A percentile compares a stretch with the other conserved stretches of the same genome.
These are phyloP conservation scores for Harrya chromipes DNA, from an alignment of 768 basidiomycete species.

Conservation along the genomic window DNA sequence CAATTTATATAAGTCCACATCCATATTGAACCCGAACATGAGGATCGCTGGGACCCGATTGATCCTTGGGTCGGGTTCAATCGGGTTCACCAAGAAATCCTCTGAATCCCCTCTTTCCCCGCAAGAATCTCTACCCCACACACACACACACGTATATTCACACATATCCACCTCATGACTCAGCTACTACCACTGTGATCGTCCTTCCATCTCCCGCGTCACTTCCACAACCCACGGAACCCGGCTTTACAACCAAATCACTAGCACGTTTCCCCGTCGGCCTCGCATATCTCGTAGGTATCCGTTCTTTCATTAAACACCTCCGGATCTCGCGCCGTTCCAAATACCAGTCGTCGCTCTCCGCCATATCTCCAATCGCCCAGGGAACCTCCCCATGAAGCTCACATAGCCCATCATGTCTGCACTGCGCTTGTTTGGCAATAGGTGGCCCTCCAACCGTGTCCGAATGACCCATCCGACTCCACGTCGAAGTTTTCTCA, in stretches of 20 bases:
- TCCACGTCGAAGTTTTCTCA: not conserved
- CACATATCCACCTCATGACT: too few species aligned
- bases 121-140: slow-evolving; percentile 24
- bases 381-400: not conserved
- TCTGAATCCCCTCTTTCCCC: slow-evolving; percentile 22
- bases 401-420: not conserved
- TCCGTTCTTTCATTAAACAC: slow-evolving; percentile 3
- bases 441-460: not conserved
- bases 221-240: slow-evolving; percentile 3
- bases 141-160: not conserved
- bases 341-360: not conserved
- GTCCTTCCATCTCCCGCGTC: not conserved
- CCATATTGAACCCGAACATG: slow-evolving; percentile 5
- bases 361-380: slow-evolving; percentile 11
- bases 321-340: slow-evolving; percentile 10
- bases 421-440: not conserved
- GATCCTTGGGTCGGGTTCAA: not conserved
- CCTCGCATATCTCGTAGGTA: not conserved
- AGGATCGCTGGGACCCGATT: slow-evolving; percentile 7
- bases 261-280: slow-evolving; percentile 3
- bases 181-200: too few species aligned
- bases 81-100: too few species aligned
- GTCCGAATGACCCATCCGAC: slow-evolving; percentile 6
- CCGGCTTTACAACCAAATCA: not conserved
- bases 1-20: slow-evolving; percentile 1